These are phyloP conservation scores for Rutstroemia sydowiana DNA, from an alignment of 2,329 filamentous ascomycete species.

Conservation along the genomic window DNA sequence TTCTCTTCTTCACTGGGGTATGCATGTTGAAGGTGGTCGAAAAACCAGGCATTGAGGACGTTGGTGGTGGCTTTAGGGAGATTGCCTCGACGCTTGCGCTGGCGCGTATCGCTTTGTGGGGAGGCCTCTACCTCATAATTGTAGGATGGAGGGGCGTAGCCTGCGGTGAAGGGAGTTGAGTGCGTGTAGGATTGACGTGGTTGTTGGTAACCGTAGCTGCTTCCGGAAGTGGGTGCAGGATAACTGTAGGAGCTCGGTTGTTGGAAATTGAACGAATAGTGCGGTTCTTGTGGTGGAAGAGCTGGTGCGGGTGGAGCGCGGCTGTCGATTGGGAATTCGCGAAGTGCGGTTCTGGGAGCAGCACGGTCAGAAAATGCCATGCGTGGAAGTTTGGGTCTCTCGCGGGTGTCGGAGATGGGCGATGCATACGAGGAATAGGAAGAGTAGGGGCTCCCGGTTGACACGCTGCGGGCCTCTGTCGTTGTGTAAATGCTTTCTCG, in stretches of 20 bases:
- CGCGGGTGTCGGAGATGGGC: not conserved
- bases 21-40: conserved; percentile 68
- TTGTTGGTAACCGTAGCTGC: conserved; percentile 10
- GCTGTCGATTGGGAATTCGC: no score
- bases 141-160: no score
- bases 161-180: conserved; percentile 21
- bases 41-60: conserved; percentile 72
- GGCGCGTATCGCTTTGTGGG: conserved; percentile 18
- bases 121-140: no score
- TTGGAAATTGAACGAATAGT: no score
- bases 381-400: not conserved
- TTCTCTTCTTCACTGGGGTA: conserved; percentile 89
- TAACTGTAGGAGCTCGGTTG: no score
- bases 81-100: conserved; percentile 65
- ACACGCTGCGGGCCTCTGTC: not conserved
- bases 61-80: conserved; percentile 86
- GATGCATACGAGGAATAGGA: not conserved
- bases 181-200: not conserved
- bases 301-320: not conserved
- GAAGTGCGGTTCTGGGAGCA: no score
- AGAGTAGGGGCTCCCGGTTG: not conserved
- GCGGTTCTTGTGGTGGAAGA: no score
- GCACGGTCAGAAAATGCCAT: not conserved
- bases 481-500: not conserved
- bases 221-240: no score